These are phyloP conservation scores for Kluyveromyces marxianus DNA, from an alignment of 1,139 yeast species.

Conservation along the genomic window DNA sequence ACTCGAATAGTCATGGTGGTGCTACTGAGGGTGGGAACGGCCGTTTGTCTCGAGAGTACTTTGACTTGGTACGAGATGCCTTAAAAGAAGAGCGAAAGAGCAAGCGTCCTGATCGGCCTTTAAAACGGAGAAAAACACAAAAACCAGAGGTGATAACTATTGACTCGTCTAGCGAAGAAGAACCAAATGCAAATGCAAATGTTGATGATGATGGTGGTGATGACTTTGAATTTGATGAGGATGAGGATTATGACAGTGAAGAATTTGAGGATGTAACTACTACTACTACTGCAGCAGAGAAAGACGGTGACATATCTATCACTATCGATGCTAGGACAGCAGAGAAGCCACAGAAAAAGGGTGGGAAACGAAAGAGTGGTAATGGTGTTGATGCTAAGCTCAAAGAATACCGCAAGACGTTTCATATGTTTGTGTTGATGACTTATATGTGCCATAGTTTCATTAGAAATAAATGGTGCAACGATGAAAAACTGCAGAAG, in stretches of 20 bases:
- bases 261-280: constrained; percentile 37
- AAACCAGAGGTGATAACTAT: constrained; percentile 13
- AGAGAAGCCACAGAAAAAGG: constrained; percentile 18
- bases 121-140: no score
- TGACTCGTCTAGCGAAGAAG: constrained; percentile 38
- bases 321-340: constrained; percentile 14
- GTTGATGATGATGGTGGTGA: constrained; percentile 6
- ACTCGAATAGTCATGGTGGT: no score
- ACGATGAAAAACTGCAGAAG: constrained; percentile 38
- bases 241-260: constrained; percentile 32
- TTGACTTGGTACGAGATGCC: constrained; percentile 33
- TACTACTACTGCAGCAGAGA: constrained; percentile 25
- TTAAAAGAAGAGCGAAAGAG: constrained; percentile 26
- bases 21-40: constrained; percentile 12
- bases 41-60: constrained; percentile 33
- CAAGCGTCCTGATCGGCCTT: background rate
- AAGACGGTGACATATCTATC: constrained; percentile 15
- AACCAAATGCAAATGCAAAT: constrained; percentile 4
- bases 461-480: constrained; percentile 69
- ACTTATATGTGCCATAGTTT: constrained; percentile 59
- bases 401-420: constrained; percentile 39
- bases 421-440: constrained; percentile 57
- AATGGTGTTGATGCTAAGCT: constrained; percentile 44
- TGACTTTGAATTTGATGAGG: constrained; percentile 13
- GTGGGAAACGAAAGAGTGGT: constrained; percentile 13